Base-by-base conservation (phyloP, 2,329 filamentous ascomycete species). In the Aspergillus nomiae region DNA sequence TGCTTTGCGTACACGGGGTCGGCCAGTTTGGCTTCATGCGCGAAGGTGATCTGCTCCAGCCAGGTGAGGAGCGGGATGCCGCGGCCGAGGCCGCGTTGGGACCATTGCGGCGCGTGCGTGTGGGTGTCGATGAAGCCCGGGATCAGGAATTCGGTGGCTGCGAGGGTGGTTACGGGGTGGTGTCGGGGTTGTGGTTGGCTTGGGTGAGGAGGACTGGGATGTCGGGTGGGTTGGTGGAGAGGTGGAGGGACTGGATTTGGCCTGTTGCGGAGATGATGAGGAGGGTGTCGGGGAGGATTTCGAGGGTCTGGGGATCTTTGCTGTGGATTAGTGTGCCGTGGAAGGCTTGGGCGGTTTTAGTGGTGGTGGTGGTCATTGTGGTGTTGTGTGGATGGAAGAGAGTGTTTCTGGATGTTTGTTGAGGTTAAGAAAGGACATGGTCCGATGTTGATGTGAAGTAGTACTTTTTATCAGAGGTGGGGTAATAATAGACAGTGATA, bases 1-100 rank as follows among this genome's bases (percentile, higher is more conserved):
- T 75, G 75, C 8, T 73, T 73, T 0, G 87, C 87, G 68, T 90
- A 85, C 1, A 67, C 74, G 0, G 79, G 69, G 67, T 90, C 85
- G 1, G 74, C 69, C 70, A 90, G 90, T 11, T 83, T 84, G 4
- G 87, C 84, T 73, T 91, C 88, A 65, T 86, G 83, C 1, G 85
- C 86, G 67, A 90, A 91, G 0, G 89, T 90, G 30, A 89, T 80
- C n/a, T 84, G 74, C 38, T 86, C 80, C 1, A 90, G 80, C 89
- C 89, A 91, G 70, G 89, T 85, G 9, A 89, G 66, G 8, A 82
- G 71, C 2, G 73, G 69, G 46, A 70, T 65, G 8, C 80, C 79
- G 58, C 79, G 78, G 6, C 81, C 81, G 3, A 78, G 71, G 7
- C 81, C 81, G 21, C 81, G 77, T 64, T 82, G 81, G 26, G 80